These are phyloP conservation scores for Pseudofabraea citricarpa DNA, from an alignment of 2,329 filamentous ascomycete genomes.

Conservation along the genomic window DNA sequence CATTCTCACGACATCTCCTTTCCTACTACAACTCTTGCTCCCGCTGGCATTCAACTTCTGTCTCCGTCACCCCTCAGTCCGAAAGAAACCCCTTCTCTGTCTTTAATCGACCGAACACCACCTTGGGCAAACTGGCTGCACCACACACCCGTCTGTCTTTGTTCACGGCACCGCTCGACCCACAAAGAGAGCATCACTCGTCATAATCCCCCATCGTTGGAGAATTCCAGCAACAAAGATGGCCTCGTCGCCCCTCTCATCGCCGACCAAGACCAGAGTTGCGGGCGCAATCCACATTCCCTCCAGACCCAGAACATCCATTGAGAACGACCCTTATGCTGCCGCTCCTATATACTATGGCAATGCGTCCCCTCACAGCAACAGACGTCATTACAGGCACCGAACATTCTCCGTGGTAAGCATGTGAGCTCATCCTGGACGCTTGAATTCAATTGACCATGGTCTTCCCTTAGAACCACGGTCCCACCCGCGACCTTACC, in stretches of 20 bases:
- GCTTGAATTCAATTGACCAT: no score
- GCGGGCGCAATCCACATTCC: conserved; percentile 9
- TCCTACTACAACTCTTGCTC: no score
- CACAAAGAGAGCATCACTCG: no score
- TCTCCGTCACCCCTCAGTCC: neutral
- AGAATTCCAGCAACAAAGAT: no score
- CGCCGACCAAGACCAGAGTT: neutral
- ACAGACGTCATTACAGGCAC: conserved; percentile 17
- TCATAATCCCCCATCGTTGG: no score
- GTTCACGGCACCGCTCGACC: no score
- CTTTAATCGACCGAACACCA: neutral
- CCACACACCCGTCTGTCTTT: no score
- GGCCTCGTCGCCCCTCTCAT: neutral
- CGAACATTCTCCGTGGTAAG: conserved; percentile 27
- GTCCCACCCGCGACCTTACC: conserved; percentile 8
- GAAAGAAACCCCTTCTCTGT: no score
- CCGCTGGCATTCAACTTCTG: no score
- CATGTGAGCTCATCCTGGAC: no score
- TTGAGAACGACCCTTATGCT: conserved; percentile 25
- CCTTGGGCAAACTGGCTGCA: neutral
- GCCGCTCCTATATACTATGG: conserved; percentile 28
- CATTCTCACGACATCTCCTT: neutral
- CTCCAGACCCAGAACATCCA: conserved; percentile 13
- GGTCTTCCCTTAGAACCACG: conserved; percentile 15
- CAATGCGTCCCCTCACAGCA: conserved; percentile 17